Evolutionary conservation across 108 stramenopile species (phyloP), one percentile per base, ranked within the genome.

Genomic region (Poteriospumella lacustris): DNA sequence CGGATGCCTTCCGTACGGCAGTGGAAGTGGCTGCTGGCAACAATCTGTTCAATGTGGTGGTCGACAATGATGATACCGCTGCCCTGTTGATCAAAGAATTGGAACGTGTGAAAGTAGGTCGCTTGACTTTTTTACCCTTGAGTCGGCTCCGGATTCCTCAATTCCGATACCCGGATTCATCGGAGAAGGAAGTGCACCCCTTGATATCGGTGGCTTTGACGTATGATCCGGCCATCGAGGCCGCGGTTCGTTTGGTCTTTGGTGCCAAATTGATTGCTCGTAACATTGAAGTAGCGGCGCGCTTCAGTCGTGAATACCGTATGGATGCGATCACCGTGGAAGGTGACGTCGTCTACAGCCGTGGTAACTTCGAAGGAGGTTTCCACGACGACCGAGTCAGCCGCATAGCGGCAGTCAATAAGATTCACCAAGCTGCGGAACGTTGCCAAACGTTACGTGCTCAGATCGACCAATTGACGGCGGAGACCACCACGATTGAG

Each of bases 101-200:
- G 60, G 95, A 97, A 80, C 75, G 81, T 39, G 85, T 87, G 41
- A 90, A 89, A 68, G 58, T 2, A 12, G 98, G 98, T 31, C 91
- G 98, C 43, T 91, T 99, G 42, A 97, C 96, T 36, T 99, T 97
- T 78, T 86, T 97, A 87, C 98, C 98, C n/a, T 85, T 99, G 75
- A 94, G 90, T 82, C 91, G 87, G 68, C 83, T 99, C 42, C 87
- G 86, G 26, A n/a, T 85, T 88, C 2, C 88, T 88, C 47, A 64
- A 93, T 58, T 62, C 91, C 58, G 78, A 43, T 75, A 78, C 56
- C 76, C 81, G 52, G 78, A 82, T 38, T n/a, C n/a, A n/a, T n/a
- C n/a, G n/a, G 19, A 26, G 19, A 38, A 52, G 33, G 85, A 86
- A 24, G 76, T 58, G n/a, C 9, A 42, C 1, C 85, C 85, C 1